A percentile compares a stretch with the other conserved stretches of the same genome.
These are phyloP conservation scores for Picea sitchensis DNA, from an alignment of 75 land plant genomes.

Conservation along the genomic window DNA sequence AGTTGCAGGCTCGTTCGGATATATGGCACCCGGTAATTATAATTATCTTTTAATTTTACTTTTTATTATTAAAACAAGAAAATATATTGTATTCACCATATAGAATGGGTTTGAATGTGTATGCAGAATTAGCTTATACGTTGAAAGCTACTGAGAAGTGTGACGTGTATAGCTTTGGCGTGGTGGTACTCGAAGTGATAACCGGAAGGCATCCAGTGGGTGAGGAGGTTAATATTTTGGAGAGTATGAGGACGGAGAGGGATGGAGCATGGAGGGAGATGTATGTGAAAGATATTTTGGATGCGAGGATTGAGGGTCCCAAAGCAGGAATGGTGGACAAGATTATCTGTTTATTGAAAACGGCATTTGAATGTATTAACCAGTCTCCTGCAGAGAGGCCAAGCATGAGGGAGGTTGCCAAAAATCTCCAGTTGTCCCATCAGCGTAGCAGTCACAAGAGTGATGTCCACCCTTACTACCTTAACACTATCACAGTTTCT, in stretches of 20 bases:
- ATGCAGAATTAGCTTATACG: conserved; percentile 26
- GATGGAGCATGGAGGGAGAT: background rate
- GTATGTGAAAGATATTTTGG: conserved; percentile 2
- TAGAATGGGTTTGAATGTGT: too few relatives aligned
- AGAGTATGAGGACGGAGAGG: background rate
- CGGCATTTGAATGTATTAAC: background rate
- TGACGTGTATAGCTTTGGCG: conserved; percentile 64
- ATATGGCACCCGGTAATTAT: conserved; percentile 48
- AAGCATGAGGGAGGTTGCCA: conserved; percentile 5
- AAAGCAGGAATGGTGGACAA: background rate
- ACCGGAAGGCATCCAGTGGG: conserved; percentile 34
- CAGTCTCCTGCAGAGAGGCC: background rate
- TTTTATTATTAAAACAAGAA: too few relatives aligned
- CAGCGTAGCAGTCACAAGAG: background rate
- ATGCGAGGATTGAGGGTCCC: background rate
- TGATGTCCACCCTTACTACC: too few relatives aligned
- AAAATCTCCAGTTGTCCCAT: background rate
- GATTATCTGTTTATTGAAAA: background rate
- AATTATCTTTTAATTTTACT: too few relatives aligned
- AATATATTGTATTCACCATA: too few relatives aligned
- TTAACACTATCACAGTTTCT: background rate
- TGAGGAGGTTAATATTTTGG: too few relatives aligned
- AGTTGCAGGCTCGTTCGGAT: conserved; percentile 55
- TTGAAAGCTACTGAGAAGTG: conserved; percentile 46
- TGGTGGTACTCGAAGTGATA: conserved; percentile 47